Evolutionary conservation across 306 rosid species (phyloP).

Genomic region (Malus orientalis): DNA sequence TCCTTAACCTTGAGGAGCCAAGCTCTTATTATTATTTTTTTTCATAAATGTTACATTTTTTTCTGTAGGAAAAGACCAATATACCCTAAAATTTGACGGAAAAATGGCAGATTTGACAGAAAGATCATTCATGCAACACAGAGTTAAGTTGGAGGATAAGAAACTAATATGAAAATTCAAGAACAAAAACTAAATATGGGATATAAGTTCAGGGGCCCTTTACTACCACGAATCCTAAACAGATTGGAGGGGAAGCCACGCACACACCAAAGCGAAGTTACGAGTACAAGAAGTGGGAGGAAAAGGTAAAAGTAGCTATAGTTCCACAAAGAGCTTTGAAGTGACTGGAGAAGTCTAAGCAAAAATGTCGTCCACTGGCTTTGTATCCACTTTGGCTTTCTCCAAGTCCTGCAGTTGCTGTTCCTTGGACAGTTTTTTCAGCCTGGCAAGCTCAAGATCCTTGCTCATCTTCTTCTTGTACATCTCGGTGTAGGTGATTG

Average conservation of each 20-base stretch:
- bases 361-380: conserved; percentile 38
- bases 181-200: no score
- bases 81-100: no score
- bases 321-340: not conserved
- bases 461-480: conserved; percentile 64
- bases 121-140: no score
- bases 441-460: conserved; percentile 56
- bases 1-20: no score
- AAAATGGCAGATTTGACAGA: no score
- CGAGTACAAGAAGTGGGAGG: not conserved
- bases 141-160: no score
- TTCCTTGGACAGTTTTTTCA: conserved; percentile 59
- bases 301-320: not conserved
- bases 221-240: no score
- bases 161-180: no score
- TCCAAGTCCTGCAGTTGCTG: conserved; percentile 20
- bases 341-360: conserved; percentile 17
- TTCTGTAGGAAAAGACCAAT: no score
- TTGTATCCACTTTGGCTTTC: conserved; percentile 16
- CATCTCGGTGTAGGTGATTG: conserved; percentile 69
- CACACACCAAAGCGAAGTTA: not conserved
- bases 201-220: no score
- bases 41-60: no score
- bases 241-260: not conserved
- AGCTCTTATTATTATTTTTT: no score